These are phyloP conservation scores for Euphorbia corollata DNA, from an alignment of 441 rosid species.

Conservation along the genomic window DNA sequence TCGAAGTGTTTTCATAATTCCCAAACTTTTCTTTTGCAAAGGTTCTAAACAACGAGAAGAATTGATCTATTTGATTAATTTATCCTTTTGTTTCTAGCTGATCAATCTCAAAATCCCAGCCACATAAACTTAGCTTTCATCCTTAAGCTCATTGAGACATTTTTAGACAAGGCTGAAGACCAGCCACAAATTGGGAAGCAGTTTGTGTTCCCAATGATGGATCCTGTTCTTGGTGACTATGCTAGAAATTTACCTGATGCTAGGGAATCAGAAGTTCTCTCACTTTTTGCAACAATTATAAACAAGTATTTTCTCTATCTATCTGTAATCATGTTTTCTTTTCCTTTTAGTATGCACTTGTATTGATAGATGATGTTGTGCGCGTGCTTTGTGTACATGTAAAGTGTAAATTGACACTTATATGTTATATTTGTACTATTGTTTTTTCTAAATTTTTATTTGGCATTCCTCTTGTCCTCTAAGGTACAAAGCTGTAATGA, in stretches of 20 bases:
- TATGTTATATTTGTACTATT: background rate
- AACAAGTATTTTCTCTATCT: constrained; percentile 50
- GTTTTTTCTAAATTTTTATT: background rate
- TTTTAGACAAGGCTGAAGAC: constrained; percentile 98
- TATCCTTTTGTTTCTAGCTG: no score
- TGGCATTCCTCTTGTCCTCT: constrained; percentile 13
- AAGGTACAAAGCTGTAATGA: constrained; percentile 92
- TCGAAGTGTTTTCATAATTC: no score
- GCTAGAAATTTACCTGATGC: constrained; percentile 99
- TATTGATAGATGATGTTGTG: no score
- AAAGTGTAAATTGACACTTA: background rate
- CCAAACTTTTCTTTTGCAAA: no score
- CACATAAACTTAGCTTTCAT: no score
- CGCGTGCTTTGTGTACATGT: background rate
- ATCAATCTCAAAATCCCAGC: no score
- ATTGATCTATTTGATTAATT: no score
- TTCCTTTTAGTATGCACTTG: background rate
- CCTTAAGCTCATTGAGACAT: constrained; percentile 97
- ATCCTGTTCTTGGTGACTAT: constrained; percentile 94
- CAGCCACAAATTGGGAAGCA: constrained; percentile 97
- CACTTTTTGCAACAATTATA: constrained; percentile 97
- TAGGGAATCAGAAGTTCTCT: constrained; percentile 98
- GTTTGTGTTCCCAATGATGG: constrained; percentile 99
- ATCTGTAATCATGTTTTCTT: background rate
- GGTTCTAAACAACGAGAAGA: no score